Evolutionary conservation across 768 basidiomycete genomes (phyloP), one percentile per base, ranked within the genome.

Genomic region (Lentinus tigrinus): DNA sequence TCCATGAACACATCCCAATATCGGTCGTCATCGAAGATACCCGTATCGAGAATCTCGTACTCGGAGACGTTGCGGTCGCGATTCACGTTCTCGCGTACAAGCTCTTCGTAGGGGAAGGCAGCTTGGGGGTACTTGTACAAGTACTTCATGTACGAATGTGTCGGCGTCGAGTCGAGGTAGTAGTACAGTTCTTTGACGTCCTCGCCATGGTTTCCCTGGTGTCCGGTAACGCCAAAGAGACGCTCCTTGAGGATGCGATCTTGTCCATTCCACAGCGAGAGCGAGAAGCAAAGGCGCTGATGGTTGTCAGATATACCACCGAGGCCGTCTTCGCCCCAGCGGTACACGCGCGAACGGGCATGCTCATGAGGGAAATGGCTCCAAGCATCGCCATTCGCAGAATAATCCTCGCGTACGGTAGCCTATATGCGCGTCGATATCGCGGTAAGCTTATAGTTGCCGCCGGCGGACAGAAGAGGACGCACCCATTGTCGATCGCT

Each of bases 1-100:
- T 99, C 96, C 54, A 98, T 87, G 65, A 98, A 99, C 37, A 99
- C 86, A 71, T 99, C 97, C 97, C 97, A 99, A 72, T 99, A 99
- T 10, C 89, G 80, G 72, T 98, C 89, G 31, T 92, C 91, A 58
- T 95, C 91, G 67, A 98, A 97, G 1, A 79, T 83, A 58, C 93
- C 93, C 0, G 93, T 93, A 71, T 98, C 95, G 72, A 96, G 74
- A 66, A 98, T 87, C 74, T 99, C 97, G 68, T 84, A 98, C 73
- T 99, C 97, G 55, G 83, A 75, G 14, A 94, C 94, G 57, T 97
- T 87, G 46, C 97, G 83, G 65, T 83, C 84, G 47, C 97, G 81
- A 64, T 88, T 83, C 67, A 84, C 77, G 69, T 88, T 95, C 76
- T 99, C 95, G 46, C 78, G 74, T 13, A 97, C 89, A 53, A 99